Evolutionary conservation across 371 early-diverging fungal genomes (phyloP).

Genomic region (Mucor sp.): DNA sequence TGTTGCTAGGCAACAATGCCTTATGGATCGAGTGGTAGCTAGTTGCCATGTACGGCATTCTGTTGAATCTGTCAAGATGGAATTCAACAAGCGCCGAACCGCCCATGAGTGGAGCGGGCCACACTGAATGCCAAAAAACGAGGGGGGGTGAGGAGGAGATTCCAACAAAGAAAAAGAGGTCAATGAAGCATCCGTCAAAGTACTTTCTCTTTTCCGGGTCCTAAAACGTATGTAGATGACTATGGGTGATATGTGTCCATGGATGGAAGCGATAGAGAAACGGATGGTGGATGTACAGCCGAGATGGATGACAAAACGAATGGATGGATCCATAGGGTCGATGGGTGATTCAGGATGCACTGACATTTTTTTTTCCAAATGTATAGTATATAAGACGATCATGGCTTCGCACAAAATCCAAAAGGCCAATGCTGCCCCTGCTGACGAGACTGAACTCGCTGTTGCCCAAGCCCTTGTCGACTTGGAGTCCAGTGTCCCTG

Average conservation of each 20-base stretch:
- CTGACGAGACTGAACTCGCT: constrained; percentile 87
- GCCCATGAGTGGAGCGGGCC: neutral
- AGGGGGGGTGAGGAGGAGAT: neutral
- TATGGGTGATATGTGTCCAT: neutral
- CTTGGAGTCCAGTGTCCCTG: constrained; percentile 89
- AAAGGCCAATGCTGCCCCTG: constrained; percentile 73
- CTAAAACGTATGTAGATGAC: constrained; percentile 20
- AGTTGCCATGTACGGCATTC: no score
- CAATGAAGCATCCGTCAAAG: constrained; percentile 4
- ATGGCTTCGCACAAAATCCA: constrained; percentile 66
- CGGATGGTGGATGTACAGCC: neutral
- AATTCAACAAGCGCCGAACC: neutral
- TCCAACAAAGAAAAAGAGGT: constrained; percentile 8
- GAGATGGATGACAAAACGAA: neutral
- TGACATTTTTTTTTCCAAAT: neutral
- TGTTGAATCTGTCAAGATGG: neutral
- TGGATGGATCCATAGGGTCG: neutral
- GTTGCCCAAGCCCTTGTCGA: constrained; percentile 95
- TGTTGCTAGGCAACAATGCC: no score
- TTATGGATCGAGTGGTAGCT: no score
- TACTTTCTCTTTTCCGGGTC: constrained; percentile 30
- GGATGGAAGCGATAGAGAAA: constrained; percentile 9
- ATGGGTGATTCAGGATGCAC: neutral
- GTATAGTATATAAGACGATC: constrained; percentile 16
- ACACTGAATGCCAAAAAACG: neutral